phyloP scores from a whole-genome alignment of 768 basidiomycete species.

The Xerocomus brunneocitrinus region DNA sequence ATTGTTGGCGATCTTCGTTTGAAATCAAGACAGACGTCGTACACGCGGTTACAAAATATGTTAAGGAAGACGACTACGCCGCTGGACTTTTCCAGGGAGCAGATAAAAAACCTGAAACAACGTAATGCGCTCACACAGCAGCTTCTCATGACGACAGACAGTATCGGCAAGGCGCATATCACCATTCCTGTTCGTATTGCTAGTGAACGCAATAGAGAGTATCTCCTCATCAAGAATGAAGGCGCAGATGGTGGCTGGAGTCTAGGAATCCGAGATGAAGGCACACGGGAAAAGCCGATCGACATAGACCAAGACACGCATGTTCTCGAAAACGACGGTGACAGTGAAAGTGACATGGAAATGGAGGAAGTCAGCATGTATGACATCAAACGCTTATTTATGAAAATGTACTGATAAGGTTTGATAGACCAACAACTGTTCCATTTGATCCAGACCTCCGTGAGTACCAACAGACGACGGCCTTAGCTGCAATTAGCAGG shows the following conservation, averaged over 20 bases:
- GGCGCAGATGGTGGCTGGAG: constrained; percentile 90
- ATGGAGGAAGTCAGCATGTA: constrained; percentile 84
- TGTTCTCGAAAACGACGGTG: constrained; percentile 32
- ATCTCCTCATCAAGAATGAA: constrained; percentile 92
- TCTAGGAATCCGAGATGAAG: constrained; percentile 84
- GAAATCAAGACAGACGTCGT: constrained; percentile 92
- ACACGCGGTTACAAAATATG: constrained; percentile 90
- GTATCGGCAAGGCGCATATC: constrained; percentile 83
- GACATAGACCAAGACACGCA: constrained; percentile 67
- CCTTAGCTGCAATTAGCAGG: constrained; percentile 53
- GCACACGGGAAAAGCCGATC: constrained; percentile 82
- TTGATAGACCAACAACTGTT: constrained; percentile 28
- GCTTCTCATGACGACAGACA: constrained; percentile 86
- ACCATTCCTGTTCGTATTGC: constrained; percentile 92
- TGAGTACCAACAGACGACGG: constrained; percentile 56
- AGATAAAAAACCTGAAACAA: constrained; percentile 86
- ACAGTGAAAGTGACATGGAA: constrained; percentile 53
- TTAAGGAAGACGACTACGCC: constrained; percentile 71
- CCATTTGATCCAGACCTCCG: constrained; percentile 58
- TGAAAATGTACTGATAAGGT: constrained; percentile 9
- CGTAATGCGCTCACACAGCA: constrained; percentile 92
- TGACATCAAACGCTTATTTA: constrained; percentile 17
- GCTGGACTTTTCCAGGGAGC: constrained; percentile 93
- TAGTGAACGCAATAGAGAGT: constrained; percentile 90
- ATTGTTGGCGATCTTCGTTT: constrained; percentile 94